Conservation (phyloP, 345 rosid species). For the Psidium friedrichsthalianum region DNA sequence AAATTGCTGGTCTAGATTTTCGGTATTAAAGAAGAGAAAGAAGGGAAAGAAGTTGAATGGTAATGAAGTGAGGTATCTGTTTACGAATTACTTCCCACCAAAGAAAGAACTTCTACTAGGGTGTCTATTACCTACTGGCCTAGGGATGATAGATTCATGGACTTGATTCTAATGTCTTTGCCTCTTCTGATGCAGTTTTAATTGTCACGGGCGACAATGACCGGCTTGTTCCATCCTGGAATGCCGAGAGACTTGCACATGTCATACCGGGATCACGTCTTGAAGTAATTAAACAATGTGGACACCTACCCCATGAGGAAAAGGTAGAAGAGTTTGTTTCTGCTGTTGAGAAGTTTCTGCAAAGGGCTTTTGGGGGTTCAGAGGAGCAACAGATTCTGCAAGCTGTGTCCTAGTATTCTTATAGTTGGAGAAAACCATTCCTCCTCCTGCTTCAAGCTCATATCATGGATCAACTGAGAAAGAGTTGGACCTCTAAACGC, state of each 20-base stretch:
- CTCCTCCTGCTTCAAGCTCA: not conserved
- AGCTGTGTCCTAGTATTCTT: not conserved
- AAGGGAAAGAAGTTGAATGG: not conserved
- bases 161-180: constrained; percentile 2
- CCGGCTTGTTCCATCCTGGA: constrained; percentile 86
- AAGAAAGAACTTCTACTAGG: not conserved
- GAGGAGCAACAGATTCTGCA: constrained; percentile 14
- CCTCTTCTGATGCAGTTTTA: constrained; percentile 29
- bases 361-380: constrained; percentile 28
- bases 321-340: constrained; percentile 73
- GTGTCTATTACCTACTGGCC: not conserved
- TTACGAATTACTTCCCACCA: not conserved
- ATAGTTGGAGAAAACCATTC: not conserved
- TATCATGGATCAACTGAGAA: not conserved
- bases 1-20: not conserved
- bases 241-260: constrained; percentile 54
- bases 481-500: not conserved
- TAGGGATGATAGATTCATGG: not conserved
- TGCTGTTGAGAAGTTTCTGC: constrained; percentile 53
- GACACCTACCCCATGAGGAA: constrained; percentile 90
- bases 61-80: not conserved
- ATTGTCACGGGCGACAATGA: constrained; percentile 76
- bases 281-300: constrained; percentile 65
- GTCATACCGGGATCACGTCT: constrained; percentile 65
- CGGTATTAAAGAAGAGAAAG: not conserved